Base-by-base conservation (phyloP, 306 rosid species). In the Castanea sativa region DNA sequence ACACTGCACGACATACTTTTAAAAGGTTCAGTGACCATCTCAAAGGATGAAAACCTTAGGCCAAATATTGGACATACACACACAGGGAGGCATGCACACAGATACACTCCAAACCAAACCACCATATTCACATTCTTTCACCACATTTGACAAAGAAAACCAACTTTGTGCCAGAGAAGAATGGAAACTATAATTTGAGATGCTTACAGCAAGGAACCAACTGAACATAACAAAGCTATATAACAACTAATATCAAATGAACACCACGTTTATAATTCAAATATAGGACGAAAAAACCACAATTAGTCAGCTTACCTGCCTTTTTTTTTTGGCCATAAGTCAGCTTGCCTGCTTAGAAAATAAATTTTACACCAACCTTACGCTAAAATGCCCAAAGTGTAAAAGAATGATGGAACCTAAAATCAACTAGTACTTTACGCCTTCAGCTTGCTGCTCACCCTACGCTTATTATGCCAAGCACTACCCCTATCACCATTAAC, bases 401-500 rank as follows among this genome's bases (percentile, higher is more conserved):
- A 10, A 19, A 57, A 56, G 38, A 57, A 33, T 19, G 52, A 38
- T 15, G n/a, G 68, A 38, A 75, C 64, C 55, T 25, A 23, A 56
- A 82, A 53, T 77, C 79, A 74, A 38, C 76, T 18, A 43, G n/a
- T 32, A 12, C 55, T 55, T 53, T 91, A 94, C 1, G 96, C 93
- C 87, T 90, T 92, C 60, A 90, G 81, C 87, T 95, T 95, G 67
- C 94, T 85, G 23, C 92, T 86, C 76, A 87, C 76, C 55, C 92
- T 90, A 5, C 91, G 87, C 81, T 88, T 92, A 76, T 41, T 82
- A 59, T 88, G 88, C 98, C 98, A 91, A 82, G 85, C 83, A 23
- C 89, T 73, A 76, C 23, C 81, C 69, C 77, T 75, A 21, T 87
- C 91, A 6, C 89, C 83, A 32, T 80, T 82, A 72, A 64, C 85